These are phyloP conservation scores for Trichopus zeylanicus DNA, from an alignment of 116 monocot species.

Conservation along the genomic window DNA sequence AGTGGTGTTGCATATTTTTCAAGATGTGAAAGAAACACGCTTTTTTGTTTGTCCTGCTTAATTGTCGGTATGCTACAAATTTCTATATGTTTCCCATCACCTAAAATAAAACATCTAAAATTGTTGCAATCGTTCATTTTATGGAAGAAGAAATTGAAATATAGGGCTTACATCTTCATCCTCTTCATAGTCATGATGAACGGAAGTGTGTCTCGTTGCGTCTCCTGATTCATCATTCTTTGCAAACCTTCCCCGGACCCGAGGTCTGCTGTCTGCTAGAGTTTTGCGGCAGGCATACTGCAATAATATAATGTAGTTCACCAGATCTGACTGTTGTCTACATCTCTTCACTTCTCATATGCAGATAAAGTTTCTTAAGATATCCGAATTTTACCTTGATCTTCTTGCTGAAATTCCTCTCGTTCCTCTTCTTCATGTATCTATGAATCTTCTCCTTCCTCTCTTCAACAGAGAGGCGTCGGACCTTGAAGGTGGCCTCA, in stretches of 20 bases:
- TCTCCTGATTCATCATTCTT: constrained; percentile 65
- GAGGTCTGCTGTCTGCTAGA: constrained; percentile 70
- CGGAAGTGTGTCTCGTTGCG: constrained; percentile 11
- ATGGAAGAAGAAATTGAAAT: too few relatives aligned
- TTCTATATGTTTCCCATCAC: background rate
- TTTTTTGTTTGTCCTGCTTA: too few relatives aligned
- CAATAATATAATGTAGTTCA: constrained; percentile 1
- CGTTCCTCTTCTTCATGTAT: constrained; percentile 69
- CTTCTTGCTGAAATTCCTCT: constrained; percentile 81
- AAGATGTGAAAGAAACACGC: too few relatives aligned
- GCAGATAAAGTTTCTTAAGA: background rate
- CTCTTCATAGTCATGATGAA: constrained; percentile 28
- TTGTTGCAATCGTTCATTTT: too few relatives aligned
- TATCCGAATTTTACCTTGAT: constrained; percentile 89
- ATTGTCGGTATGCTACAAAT: too few relatives aligned
- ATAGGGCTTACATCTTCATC: constrained; percentile 33
- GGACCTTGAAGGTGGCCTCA: constrained; percentile 45
- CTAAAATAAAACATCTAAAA: background rate
- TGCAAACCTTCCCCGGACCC: constrained; percentile 70
- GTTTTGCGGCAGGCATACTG: constrained; percentile 92
- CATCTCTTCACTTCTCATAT: background rate
- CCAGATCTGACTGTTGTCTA: background rate
- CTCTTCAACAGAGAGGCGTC: constrained; percentile 48
- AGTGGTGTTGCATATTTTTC: too few relatives aligned
- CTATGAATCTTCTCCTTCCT: constrained; percentile 77